Evolutionary conservation across 2,329 filamentous ascomycete genomes (phyloP), one percentile per base, ranked within the genome.

Genomic region (Emydomyces testavorans): DNA sequence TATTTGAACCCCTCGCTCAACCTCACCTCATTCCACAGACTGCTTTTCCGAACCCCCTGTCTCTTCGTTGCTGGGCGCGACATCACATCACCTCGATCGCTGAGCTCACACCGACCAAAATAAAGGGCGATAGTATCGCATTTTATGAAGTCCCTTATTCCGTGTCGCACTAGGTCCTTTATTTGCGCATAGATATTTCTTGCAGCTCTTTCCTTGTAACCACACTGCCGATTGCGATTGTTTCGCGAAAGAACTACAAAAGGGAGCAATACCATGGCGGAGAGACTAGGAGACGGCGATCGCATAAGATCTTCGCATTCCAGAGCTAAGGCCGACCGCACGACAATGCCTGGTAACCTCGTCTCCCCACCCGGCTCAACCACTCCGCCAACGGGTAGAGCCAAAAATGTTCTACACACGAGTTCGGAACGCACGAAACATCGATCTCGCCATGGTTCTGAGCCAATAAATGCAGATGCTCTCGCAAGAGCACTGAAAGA

Each of bases 401-500:
- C 66, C 66, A 71, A 56, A n/a, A 46, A 39, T 16, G 29, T 35
- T 26, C 28, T 43, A 11, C 50, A 51, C 26, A 48, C 46, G 34
- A 50, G 49, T 11, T 48, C 40, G 16, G 54, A 55, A 53, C 57
- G 54, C 32, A 48, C 50, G 37, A 52, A 53, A 31, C 60, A 61
- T 40, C 61, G 58, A 42, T 54, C 50, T 26, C 56, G 57, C 45
- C 59, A 52, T 24, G 62, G 54, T 15, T 67, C 75, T 16, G 77
- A 79, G 53, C 69, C 77, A 1, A 66, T 81, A 36, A 79, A 81
- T 62, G 65, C 79, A 8, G 70, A 70, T 49, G 76, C 76, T 6
- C 63, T 83, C 50, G 76, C 71, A 48, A 79, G 73, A 60, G 78
- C 78, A 21, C 65, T 83, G 54, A 76, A 77, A 57, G 73, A 79